Evolutionary conservation across 1,139 yeast genomes (phyloP), one percentile per base, ranked within the genome.

Genomic region (Eremothecium gossypii): DNA sequence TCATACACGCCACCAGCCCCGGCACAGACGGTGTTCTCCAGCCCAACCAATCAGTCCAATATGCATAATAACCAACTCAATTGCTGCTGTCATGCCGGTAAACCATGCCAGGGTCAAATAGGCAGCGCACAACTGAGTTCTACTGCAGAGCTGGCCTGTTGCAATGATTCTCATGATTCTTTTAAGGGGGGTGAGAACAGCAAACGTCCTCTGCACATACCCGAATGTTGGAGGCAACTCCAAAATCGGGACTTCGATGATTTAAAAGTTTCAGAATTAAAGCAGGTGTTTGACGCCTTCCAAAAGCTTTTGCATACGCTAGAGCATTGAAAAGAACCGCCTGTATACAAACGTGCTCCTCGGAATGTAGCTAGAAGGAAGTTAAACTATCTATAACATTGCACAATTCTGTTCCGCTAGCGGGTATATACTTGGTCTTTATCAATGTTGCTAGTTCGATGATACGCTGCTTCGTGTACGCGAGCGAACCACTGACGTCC

Each of bases 401-500:
- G 8, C 9, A 20, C 9, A 42, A 27, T 3, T 43, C 34, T 8
- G 38, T 40, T n/a, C 33, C 36, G 9, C 35, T 31, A 26, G 13
- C 35, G 17, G 43, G 41, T 9, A 43, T 30, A 30, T 40, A 43
- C 12, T 33, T 26, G 10, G 23, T 30, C 11, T 34, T 29, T n/a
- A 43, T 40, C 4, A 38, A 36, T 4, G 8, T 9, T 45, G 47
- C 36, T 49, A 47, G 27, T 23, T 49, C 45, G 26, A 45, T 33
- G 4, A 59, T 41, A 3, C 47, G 48, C 7, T 38, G 13, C 34
- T 41, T 50, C 2, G 62, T 49, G 39, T 55, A 55, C 2, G 47
- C 54, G 38, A 58, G 40, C 2, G 63, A 58, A 14, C 49, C 70
- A 6, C 68, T 65, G 0, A 74, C 57, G 27, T 60, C 57, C 34